A percentile compares a stretch with the other conserved stretches of the same genome.
These are phyloP conservation scores for Microcos paniculata DNA, from an alignment of 345 rosid genomes.

Conservation along the genomic window DNA sequence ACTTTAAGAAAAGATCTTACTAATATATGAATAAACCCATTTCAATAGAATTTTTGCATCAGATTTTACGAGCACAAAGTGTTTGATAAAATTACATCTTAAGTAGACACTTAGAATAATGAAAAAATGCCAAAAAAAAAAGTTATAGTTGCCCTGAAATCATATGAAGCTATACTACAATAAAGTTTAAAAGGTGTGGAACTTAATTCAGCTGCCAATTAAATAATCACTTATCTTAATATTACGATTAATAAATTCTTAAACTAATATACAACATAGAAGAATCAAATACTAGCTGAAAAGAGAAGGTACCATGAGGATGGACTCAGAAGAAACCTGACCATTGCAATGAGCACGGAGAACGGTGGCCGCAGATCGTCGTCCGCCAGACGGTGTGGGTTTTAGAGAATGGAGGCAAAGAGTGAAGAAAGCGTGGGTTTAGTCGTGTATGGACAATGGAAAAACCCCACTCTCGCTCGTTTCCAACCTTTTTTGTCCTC, in stretches of 20 bases:
- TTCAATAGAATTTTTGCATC: neutral
- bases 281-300: neutral
- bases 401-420: neutral
- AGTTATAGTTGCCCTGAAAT: neutral
- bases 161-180: neutral
- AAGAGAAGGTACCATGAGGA: neutral
- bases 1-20: neutral
- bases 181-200: neutral
- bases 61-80: neutral
- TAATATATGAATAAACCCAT: neutral
- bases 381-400: neutral
- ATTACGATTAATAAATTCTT: neutral
- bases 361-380: neutral
- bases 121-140: neutral
- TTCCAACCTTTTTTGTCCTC: too few species aligned
- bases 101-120: neutral
- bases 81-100: conserved; percentile 3
- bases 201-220: neutral
- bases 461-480: neutral
- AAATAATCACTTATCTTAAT: neutral
- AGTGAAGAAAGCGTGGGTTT: neutral
- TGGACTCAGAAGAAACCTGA: neutral
- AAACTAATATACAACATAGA: neutral
- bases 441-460: neutral
- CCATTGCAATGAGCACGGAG: neutral